These are phyloP conservation scores for Aquilaria sinensis DNA, from an alignment of 345 rosid genomes.

Conservation along the genomic window DNA sequence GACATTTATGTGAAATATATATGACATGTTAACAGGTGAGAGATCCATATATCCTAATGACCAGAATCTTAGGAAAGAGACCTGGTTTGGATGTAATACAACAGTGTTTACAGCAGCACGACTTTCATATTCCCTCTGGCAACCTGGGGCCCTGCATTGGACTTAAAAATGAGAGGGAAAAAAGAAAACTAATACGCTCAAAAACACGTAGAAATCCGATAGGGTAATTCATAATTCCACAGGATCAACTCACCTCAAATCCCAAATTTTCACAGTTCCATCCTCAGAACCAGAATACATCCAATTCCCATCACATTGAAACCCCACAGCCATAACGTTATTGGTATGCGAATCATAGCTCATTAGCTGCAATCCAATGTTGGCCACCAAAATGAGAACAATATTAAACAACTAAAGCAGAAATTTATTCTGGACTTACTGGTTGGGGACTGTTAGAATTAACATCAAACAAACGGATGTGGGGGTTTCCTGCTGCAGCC, in stretches of 20 bases:
- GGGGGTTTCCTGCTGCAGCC: conserved; percentile 97
- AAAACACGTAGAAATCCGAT: background rate
- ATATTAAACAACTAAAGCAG: conserved; percentile 9
- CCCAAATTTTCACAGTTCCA: conserved; percentile 97
- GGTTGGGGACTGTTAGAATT: conserved; percentile 74
- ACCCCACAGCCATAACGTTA: conserved; percentile 97
- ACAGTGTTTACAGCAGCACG: conserved; percentile 93
- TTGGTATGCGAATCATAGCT: conserved; percentile 91
- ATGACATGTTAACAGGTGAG: background rate
- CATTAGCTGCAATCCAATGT: conserved; percentile 43
- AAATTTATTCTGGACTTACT: conserved; percentile 23
- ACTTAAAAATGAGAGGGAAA: conserved; percentile 16
- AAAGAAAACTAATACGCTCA: conserved; percentile 6
- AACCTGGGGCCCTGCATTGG: conserved; percentile 82
- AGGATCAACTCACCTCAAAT: conserved; percentile 50
- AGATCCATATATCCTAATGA: background rate
- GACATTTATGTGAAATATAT: background rate
- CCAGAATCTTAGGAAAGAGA: conserved; percentile 9
- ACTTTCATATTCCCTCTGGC: conserved; percentile 97
- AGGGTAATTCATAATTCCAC: background rate
- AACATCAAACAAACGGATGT: conserved; percentile 81
- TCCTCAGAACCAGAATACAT: conserved; percentile 99
- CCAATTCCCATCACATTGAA: conserved; percentile 97
- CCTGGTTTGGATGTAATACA: conserved; percentile 98
- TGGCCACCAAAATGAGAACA: background rate